Evolutionary conservation across 352 stramenopile genomes (phyloP), one percentile per base, ranked within the genome.

Genomic region (Phytopythium aichiense): DNA sequence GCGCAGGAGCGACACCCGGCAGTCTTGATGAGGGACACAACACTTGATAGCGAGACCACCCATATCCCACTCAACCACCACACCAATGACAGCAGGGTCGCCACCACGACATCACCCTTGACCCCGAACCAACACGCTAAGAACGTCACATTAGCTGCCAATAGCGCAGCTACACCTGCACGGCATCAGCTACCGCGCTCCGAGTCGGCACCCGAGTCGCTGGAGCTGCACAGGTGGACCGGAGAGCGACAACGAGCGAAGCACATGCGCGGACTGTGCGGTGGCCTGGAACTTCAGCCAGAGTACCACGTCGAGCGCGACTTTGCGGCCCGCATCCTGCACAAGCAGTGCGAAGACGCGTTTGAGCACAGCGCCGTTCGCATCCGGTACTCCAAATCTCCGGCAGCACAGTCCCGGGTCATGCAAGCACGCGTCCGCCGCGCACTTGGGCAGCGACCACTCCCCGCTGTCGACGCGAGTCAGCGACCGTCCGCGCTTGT

Each of bases 251-350:
- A 70, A 20, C 68, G 69, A 22, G 55, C 64, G n/a, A 87, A 83
- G 23, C 67, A 65, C 31, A 74, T 75, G 4, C 73, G 79, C 31
- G 79, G 79, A 8, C 56, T 90, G 6, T 64, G 68, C 45, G 68
- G 54, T 42, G 81, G 71, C 37, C 61, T 89, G 20, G 66, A 73
- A 20, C 65, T 22, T 0, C 45, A 58, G n/a, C 50, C 64, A 4
- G 63, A 73, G 4, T 71, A 76, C 56, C 76, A 80, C 54, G 56
- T 78, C 22, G 46, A 53, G 3, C 73, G 73, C 15, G 66, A 88
- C 38, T 71, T 71, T 54, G 79, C 79, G 7, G 61, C 66, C 18
- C 78, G 68, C 48, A 82, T 87, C 46, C 80, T 88, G 58, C 67
- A 74, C 30, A 78, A 75, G 42, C 74, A 89, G 61, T 84, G 73